Conservation (phyloP, 768 basidiomycete species). For the Agaricus blazei region DNA sequence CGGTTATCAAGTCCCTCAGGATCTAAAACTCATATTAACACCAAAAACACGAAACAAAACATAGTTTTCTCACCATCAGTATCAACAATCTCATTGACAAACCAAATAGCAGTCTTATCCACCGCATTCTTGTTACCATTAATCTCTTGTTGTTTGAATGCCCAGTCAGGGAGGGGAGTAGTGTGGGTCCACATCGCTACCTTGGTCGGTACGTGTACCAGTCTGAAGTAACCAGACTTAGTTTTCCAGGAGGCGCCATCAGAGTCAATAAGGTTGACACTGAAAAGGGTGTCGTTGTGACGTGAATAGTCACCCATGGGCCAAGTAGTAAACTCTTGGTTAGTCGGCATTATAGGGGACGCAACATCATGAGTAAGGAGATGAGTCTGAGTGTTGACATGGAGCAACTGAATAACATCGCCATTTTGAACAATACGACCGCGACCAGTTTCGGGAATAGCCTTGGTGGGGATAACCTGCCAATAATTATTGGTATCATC, state of each 20-base stretch:
- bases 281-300: conserved; percentile 88
- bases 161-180: conserved; percentile 91
- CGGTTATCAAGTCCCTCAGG: conserved; percentile 53
- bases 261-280: conserved; percentile 59
- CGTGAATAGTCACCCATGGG: conserved; percentile 70
- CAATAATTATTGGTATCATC: conserved; percentile 94
- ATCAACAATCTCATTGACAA: conserved; percentile 73
- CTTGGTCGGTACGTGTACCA: conserved; percentile 84
- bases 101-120: conserved; percentile 87
- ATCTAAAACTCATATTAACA: conserved; percentile 26
- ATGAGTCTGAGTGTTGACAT: conserved; percentile 75
- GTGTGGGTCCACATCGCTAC: conserved; percentile 94
- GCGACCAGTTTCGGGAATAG: conserved; percentile 89
- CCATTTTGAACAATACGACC: conserved; percentile 89
- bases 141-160: conserved; percentile 93
- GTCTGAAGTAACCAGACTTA: conserved; percentile 89
- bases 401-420: conserved; percentile 85
- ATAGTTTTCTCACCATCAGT: conserved; percentile 54
- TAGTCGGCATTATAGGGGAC: conserved; percentile 93
- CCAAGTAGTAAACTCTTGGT: conserved; percentile 97
- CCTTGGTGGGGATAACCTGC: conserved; percentile 93
- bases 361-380: conserved; percentile 97
- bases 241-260: conserved; percentile 87
- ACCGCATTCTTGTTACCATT: conserved; percentile 92
- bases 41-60: background rate